Percentiles rank a stretch among this genome's conserved stretches.
phyloP scores from a whole-genome alignment of 805 yeast species.

The Wickerhamomyces kurtzmanii region DNA sequence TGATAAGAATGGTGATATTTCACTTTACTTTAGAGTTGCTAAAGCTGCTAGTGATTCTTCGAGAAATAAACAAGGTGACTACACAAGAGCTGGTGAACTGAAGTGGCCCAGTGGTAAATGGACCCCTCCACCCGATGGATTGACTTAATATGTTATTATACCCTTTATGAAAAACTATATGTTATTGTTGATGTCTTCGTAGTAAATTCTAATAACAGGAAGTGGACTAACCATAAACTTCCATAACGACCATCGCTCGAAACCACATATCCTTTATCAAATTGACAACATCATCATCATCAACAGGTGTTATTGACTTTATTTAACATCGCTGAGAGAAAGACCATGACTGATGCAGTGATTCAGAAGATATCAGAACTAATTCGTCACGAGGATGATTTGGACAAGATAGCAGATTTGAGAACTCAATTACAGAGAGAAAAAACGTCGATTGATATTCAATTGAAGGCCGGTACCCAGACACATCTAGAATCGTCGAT shows the following conservation, averaged over 20 bases:
- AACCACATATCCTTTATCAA: no score
- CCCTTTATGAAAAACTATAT: no score
- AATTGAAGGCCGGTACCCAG: conserved; percentile 61
- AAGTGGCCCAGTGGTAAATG: conserved; percentile 54
- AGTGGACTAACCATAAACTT: no score
- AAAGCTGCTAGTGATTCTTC: conserved; percentile 29
- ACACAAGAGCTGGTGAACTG: conserved; percentile 51
- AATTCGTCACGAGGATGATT: conserved; percentile 34
- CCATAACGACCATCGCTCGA: no score
- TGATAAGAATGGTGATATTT: conserved; percentile 21
- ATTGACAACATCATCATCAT: no score
- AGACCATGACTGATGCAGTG: conserved; percentile 11
- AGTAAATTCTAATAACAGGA: no score
- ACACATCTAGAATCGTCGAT: conserved; percentile 49
- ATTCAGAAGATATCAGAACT: conserved; percentile 21
- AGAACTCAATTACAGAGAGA: conserved; percentile 55
- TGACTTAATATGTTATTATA: no score
- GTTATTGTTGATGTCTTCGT: no score
- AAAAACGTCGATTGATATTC: conserved; percentile 65
- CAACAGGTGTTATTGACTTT: no score
- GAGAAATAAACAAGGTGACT: conserved; percentile 41
- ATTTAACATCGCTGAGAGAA: no score
- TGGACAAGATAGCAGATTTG: conserved; percentile 40
- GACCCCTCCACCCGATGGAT: conserved; percentile 39
- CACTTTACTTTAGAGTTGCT: conserved; percentile 49